Evolutionary conservation across 768 basidiomycete species (phyloP), one percentile per base, ranked within the genome.

Genomic region (Auricularia sp.): DNA sequence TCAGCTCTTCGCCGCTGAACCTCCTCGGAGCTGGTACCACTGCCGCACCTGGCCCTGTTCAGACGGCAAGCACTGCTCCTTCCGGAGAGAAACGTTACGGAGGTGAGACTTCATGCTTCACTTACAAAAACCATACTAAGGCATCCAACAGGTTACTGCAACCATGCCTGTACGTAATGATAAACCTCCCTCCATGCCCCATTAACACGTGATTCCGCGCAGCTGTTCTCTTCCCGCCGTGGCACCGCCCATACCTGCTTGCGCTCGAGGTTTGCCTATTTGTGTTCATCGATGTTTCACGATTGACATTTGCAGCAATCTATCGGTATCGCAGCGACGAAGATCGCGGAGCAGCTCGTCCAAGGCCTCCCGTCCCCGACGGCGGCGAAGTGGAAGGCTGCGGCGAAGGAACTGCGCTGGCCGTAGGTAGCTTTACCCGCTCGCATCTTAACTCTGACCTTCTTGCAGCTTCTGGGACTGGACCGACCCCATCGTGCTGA

Each of bases 391-490:
- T 63, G 62, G 62, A 54, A 44, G 33, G 33, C 44, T 29, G 62
- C 62, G 14, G 62, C 62, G 4, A 63, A 63, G 35, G 47, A 63
- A 21, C 42, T 63, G 18, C 62, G 62, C 23, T 63, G 51, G 35
- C 62, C 62, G 62, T 63, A 63, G 29, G 62, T 63, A 16, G 14
- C 5, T n/a, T 11, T 16, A 23, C 10, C 5, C 14, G 12, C 23
- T 21, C 29, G 10, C 10, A 16, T 33, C 12, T 35, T 10, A 33
- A 12, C 11, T 21, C 44, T 56, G 47, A 51, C 10, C 7, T 8
- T 51, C 18, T 51, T 18, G 16, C 11, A 63, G 62, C 3, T 63
- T 53, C 51, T 63, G 62, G 62, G 62, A 63, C 47, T 63, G 62
- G 62, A 47, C 54, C 21, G 62, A 63, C 51, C 51, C 62, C 5